Percentiles rank a stretch among this genome's conserved stretches.
These are phyloP conservation scores for Colletotrichum musae DNA, from an alignment of 2,329 filamentous ascomycete species.

Conservation along the genomic window DNA sequence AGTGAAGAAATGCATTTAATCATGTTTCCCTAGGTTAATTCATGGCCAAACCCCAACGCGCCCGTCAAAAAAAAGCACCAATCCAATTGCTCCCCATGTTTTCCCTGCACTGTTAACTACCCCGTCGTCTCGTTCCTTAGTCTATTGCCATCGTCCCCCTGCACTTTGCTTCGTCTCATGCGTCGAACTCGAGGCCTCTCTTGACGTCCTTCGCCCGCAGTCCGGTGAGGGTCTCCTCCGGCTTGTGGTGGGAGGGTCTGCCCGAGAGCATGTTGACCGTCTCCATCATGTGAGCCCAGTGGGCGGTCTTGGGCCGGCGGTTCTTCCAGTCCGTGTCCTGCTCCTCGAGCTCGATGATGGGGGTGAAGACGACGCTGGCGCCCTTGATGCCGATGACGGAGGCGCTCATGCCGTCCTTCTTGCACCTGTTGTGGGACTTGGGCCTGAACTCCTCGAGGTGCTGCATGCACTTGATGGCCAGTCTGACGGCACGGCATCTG, in stretches of 20 bases:
- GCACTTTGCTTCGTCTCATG: neutral
- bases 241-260: slow-evolving; percentile 68
- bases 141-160: neutral
- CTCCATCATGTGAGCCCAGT: slow-evolving; percentile 86
- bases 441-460: slow-evolving; percentile 86
- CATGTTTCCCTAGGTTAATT: slow-evolving; percentile 37
- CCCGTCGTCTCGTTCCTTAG: neutral
- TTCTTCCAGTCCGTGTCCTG: slow-evolving; percentile 95
- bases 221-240: slow-evolving; percentile 66
- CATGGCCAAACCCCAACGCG: slow-evolving; percentile 33
- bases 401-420: slow-evolving; percentile 79
- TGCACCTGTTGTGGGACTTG: slow-evolving; percentile 76
- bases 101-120: slow-evolving; percentile 14
- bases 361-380: slow-evolving; percentile 88
- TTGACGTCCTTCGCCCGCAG: slow-evolving; percentile 73
- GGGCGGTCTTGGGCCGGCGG: slow-evolving; percentile 84
- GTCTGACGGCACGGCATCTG: slow-evolving; percentile 88
- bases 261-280: slow-evolving; percentile 90
- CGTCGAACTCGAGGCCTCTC: slow-evolving; percentile 58
- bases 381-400: slow-evolving; percentile 94
- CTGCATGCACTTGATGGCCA: slow-evolving; percentile 95
- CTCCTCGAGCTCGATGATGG: slow-evolving; percentile 85
- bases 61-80: slow-evolving; percentile 27
- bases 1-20: slow-evolving; percentile 24
- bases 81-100: slow-evolving; percentile 19